phyloP scores from a whole-genome alignment of 495 filamentous ascomycete genomes.

The Pyrenula aspistea region DNA sequence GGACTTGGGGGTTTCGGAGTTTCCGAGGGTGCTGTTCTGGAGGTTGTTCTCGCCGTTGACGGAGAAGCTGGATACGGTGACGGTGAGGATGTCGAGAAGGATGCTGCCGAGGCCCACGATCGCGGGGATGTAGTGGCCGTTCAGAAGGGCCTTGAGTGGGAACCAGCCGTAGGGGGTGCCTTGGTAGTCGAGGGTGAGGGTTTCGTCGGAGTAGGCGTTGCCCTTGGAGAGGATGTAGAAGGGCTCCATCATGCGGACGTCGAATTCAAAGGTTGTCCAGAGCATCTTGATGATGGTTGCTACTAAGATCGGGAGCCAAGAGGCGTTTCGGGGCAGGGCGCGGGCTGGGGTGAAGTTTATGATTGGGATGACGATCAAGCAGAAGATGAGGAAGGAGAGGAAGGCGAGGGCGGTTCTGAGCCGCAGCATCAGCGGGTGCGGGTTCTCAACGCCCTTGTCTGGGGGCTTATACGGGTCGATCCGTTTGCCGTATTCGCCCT shows the following conservation, averaged over 20 bases:
- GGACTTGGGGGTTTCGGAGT: slow-evolving; percentile 47
- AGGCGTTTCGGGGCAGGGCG: slow-evolving; percentile 42
- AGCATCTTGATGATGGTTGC: slow-evolving; percentile 53
- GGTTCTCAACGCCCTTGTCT: slow-evolving; percentile 28
- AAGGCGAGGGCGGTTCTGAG: slow-evolving; percentile 45
- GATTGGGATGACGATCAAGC: slow-evolving; percentile 37
- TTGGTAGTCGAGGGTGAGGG: slow-evolving; percentile 58
- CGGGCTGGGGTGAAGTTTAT: slow-evolving; percentile 44
- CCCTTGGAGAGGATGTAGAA: slow-evolving; percentile 56
- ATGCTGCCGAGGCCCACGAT: slow-evolving; percentile 50
- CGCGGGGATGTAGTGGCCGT: slow-evolving; percentile 50
- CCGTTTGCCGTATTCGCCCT: slow-evolving; percentile 32
- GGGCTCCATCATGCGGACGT: slow-evolving; percentile 62
- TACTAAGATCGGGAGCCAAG: slow-evolving; percentile 51
- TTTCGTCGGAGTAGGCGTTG: slow-evolving; percentile 45
- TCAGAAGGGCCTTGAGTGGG: slow-evolving; percentile 44
- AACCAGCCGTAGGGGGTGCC: slow-evolving; percentile 56
- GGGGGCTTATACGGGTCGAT: slow-evolving; percentile 21
- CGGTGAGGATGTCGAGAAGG: slow-evolving; percentile 54
- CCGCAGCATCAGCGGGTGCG: slow-evolving; percentile 59
- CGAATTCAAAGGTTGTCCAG: slow-evolving; percentile 59
- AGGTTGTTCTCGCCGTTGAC: slow-evolving; percentile 57
- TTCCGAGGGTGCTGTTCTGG: slow-evolving; percentile 37
- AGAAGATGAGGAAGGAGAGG: slow-evolving; percentile 38
- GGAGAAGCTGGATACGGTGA: slow-evolving; percentile 49